Percentiles rank a stretch among this genome's conserved stretches.
phyloP scores from a whole-genome alignment of 495 filamentous ascomycete genomes.

The Hypoxylon lienhwacheense region DNA sequence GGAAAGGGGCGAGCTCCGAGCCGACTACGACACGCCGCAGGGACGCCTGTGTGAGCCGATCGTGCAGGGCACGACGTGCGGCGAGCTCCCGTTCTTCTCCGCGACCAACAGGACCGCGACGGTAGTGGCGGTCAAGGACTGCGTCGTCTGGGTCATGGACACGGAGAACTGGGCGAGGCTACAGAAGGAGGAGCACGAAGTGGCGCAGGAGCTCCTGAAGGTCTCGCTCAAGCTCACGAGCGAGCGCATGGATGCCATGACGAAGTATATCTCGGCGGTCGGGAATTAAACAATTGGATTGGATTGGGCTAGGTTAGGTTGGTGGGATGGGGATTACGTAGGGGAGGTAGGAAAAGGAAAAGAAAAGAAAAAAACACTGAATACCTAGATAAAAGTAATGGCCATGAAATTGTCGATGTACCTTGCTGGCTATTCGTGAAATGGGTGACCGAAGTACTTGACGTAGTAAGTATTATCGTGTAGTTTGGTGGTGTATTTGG shows the following conservation, averaged over 20 bases:
- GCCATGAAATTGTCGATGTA: no score
- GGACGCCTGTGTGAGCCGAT: slow-evolving; percentile 88
- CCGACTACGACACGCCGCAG: slow-evolving; percentile 87
- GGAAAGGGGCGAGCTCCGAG: slow-evolving; percentile 83
- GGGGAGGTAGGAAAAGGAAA: not conserved
- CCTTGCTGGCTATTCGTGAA: no score
- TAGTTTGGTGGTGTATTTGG: no score
- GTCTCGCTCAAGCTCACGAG: slow-evolving; percentile 84
- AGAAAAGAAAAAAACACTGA: not conserved
- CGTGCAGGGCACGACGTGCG: slow-evolving; percentile 91
- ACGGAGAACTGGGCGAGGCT: slow-evolving; percentile 67
- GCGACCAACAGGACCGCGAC: slow-evolving; percentile 85
- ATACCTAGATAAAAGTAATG: no score
- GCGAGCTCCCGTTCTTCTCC: slow-evolving; percentile 93
- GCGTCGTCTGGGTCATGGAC: slow-evolving; percentile 79
- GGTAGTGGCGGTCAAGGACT: slow-evolving; percentile 77
- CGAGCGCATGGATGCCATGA: slow-evolving; percentile 89
- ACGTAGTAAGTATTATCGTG: no score
- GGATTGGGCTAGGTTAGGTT: not conserved
- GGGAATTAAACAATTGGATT: slow-evolving; percentile 34
- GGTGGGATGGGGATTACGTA: not conserved
- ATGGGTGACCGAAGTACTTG: no score
- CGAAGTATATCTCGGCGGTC: slow-evolving; percentile 52
- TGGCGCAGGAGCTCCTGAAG: slow-evolving; percentile 81
- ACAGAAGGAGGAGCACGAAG: slow-evolving; percentile 67